Conservation (phyloP, 2,329 filamentous ascomycete genomes). For the Alternaria arbusti region DNA sequence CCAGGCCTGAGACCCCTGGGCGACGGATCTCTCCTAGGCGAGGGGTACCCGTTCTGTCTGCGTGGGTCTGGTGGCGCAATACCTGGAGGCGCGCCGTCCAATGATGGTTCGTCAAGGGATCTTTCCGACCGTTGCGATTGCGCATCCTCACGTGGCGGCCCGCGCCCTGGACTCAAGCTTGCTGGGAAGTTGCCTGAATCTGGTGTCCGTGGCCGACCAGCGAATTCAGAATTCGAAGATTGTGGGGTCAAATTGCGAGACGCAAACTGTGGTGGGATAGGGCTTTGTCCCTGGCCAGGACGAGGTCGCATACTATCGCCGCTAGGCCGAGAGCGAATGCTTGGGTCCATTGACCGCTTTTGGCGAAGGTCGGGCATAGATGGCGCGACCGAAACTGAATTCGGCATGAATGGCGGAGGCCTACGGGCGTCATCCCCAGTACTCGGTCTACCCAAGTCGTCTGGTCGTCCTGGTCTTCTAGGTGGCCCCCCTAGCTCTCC, state of each 20-base stretch:
- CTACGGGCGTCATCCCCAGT: conserved; percentile 41
- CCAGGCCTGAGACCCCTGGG: conserved; percentile 43
- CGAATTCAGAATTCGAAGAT: conserved; percentile 49
- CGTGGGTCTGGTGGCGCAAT: conserved; percentile 34
- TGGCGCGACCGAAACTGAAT: conserved; percentile 28
- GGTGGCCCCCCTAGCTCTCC: conserved; percentile 28
- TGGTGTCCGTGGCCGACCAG: conserved; percentile 39
- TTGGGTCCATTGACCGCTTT: conserved; percentile 44
- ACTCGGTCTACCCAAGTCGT: conserved; percentile 32
- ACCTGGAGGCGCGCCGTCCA: conserved; percentile 28
- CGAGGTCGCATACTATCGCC: conserved; percentile 45
- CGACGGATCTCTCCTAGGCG: conserved; percentile 37
- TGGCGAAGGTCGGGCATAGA: conserved; percentile 38
- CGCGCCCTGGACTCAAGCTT: conserved; percentile 35
- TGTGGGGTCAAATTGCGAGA: conserved; percentile 49
- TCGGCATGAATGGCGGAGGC: conserved; percentile 29
- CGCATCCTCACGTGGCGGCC: conserved; percentile 37
- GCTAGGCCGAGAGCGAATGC: conserved; percentile 43
- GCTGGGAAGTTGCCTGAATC: conserved; percentile 34
- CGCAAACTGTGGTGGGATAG: conserved; percentile 34
- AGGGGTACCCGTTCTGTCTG: conserved; percentile 38
- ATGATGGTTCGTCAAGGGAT: conserved; percentile 35
- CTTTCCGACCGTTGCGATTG: conserved; percentile 38
- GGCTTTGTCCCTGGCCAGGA: conserved; percentile 38
- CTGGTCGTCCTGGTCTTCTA: conserved; percentile 27